phyloP scores from a whole-genome alignment of 768 basidiomycete genomes.

The Calvatia gigantea region DNA sequence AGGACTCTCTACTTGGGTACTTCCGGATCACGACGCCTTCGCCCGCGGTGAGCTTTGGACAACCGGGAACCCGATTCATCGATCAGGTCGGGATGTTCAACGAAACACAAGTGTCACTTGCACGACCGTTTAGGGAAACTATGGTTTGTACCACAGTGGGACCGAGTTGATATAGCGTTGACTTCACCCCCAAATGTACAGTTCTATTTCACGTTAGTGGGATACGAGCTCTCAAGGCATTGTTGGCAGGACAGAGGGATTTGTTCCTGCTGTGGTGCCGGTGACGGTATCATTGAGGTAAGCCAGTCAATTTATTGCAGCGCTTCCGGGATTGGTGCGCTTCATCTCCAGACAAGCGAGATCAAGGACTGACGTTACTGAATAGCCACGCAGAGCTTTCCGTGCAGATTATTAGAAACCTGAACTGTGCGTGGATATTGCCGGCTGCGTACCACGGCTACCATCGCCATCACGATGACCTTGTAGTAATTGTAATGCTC shows the following conservation, averaged over 20 bases:
- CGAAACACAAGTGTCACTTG: no score
- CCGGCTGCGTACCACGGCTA: background rate
- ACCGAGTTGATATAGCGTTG: no score
- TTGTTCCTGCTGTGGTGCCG: background rate
- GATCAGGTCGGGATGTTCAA: no score
- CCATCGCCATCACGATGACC: background rate
- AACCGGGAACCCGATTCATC: no score
- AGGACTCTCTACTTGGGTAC: no score
- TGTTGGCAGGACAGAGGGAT: background rate
- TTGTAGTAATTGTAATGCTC: background rate
- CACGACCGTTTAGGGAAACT: no score
- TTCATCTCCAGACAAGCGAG: background rate
- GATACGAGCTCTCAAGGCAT: background rate
- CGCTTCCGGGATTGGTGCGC: background rate
- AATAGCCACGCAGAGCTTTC: no score
- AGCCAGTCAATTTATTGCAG: background rate
- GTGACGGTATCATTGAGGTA: background rate
- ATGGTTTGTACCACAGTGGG: no score
- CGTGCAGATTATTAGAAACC: background rate
- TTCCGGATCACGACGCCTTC: no score
- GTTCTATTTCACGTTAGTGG: no score
- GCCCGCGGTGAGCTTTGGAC: no score
- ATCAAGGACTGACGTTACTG: background rate
- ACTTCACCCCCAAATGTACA: no score
- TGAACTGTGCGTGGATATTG: constrained; percentile 3